Evolutionary conservation across 495 filamentous ascomycete genomes (phyloP), one percentile per base, ranked within the genome.

Genomic region (Hypoxylon crocopeplum): DNA sequence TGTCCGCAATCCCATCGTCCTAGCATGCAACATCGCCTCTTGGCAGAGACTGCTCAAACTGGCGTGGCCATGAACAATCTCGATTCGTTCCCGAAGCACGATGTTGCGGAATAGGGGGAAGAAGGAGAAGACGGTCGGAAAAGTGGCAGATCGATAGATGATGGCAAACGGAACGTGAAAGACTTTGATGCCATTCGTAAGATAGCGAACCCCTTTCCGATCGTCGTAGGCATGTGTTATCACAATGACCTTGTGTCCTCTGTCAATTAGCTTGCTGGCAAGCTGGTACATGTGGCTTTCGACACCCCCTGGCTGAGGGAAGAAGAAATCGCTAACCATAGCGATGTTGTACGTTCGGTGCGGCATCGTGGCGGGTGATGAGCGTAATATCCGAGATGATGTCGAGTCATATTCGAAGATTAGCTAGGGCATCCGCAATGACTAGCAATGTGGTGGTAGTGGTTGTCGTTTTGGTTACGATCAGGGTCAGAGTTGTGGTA

Each of bases 321-420:
- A 98, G 84, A 98, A 98, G 83, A 93, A 97, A 79, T 98, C 94
- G 81, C 93, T 92, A 80, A 96, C 88, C 94, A 98, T 98, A 27
- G 82, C 80, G 73, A 84, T 83, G 60, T 81, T 82, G 77, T 87
- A 87, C 17, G 84, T 77, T 50, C 62, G 62, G 58, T 73, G 76
- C 57, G 76, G 79, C 83, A 86, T 86, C 30, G 61, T 73, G 61
- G 42, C 47, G 64, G 59, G 30, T 46, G 50, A 44, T 42, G 38
- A 29, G 37, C 53, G 48, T 38, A 56, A 33, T 56, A 20, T 45
- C 17, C 17, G n/a, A 15, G 27, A 16, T 39, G 29, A 38, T 44
- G 42, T 32, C 38, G 41, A 53, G 22, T 54, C 64, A 67, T 69
- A 64, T 55, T 60, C 62, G 64, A 69, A 63, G 65, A 66, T 47